These are phyloP conservation scores for Coemansia sp. DNA, from an alignment of 192 early-diverging fungal species.

Conservation along the genomic window DNA sequence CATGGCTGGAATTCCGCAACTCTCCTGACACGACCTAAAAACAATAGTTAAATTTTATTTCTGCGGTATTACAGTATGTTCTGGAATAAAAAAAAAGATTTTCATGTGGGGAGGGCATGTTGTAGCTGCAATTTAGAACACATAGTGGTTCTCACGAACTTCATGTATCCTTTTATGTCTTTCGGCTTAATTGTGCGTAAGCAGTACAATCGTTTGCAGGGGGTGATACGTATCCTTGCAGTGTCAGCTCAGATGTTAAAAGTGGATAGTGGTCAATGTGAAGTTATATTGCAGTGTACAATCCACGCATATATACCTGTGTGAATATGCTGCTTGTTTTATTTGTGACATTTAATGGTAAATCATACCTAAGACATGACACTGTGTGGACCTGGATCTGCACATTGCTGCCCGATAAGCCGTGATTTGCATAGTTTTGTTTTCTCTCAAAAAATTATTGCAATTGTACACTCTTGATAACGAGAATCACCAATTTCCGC, in stretches of 20 bases:
- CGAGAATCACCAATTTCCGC: background rate
- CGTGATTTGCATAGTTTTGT: background rate
- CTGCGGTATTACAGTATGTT: background rate
- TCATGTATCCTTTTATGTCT: constrained; percentile 11
- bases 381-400: background rate
- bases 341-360: background rate
- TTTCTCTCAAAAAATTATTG: background rate
- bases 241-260: background rate
- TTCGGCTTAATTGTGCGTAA: constrained; percentile 2
- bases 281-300: background rate
- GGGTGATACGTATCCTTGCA: background rate
- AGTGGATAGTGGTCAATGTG: background rate
- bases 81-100: background rate
- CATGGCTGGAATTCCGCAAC: constrained; percentile 32
- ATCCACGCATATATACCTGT: background rate
- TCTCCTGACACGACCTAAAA: background rate
- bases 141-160: background rate
- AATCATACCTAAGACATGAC: background rate
- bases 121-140: background rate
- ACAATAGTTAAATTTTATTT: background rate
- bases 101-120: background rate
- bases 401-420: background rate
- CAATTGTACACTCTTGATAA: background rate
- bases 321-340: background rate
- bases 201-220: background rate